Evolutionary conservation across 805 yeast species (phyloP), one percentile per base, ranked within the genome.

Genomic region (Candida piceae): DNA sequence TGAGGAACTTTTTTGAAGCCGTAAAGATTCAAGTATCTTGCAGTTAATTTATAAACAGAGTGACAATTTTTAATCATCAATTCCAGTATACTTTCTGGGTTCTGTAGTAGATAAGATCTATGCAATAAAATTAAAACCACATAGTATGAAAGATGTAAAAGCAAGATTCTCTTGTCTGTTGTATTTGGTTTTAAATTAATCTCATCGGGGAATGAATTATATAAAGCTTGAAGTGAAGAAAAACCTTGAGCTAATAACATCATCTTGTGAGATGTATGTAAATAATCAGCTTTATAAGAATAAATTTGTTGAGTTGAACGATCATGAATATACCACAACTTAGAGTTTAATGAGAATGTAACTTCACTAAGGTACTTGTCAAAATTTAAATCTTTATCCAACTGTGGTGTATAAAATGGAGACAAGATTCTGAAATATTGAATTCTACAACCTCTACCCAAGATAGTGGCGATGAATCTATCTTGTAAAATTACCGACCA

Each of bases 401-500:
- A n/a, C n/a, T n/a, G 35, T 11, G 59, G 55, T 4, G 49, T 40
- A 32, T 53, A 51, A 32, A 53, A 57, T 2, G 64, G 60, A 1
- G 60, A 43, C 10, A 40, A 42, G n/a, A 58, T 56, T 31, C 64
- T 48, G 30, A 55, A 60, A 34, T 57, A 55, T 34, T 56, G 66
- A 9, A 60, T 50, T 13, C 64, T 47, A 18, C 60, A 55, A 16
- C 63, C 64, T 27, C 65, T 45, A 1, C 65, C 65, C 17, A 60
- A 39, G 1, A 53, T 63, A 31, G 60, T 53, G 1, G 65, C 57
- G 5, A 60, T 52, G 16, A 58, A 43, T 25, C 65, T 41, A 37
- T 60, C 65, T 36, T 60, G 64, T 20, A 58, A 24, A 4, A 58
- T 39, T 5, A 60, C 48, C 4, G 62, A 54, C 65, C 65, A 60